Conservation (phyloP, 768 basidiomycete species). For the Mycena pura region DNA sequence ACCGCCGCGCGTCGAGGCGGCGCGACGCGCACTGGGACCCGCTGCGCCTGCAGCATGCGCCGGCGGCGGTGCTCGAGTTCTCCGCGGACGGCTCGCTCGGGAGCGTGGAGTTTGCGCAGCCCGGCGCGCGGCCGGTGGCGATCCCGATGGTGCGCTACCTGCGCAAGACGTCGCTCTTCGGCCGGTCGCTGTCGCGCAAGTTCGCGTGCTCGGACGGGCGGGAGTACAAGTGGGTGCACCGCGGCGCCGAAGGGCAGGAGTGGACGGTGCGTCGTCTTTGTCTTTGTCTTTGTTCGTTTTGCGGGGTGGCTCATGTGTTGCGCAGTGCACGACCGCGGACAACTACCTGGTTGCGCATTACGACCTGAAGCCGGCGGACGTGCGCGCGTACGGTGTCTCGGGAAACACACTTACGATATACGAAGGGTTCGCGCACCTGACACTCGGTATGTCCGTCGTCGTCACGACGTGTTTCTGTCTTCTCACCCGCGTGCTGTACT, state of each 20-base stretch:
- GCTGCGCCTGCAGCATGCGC: constrained; percentile 58
- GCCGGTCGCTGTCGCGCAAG: constrained; percentile 73
- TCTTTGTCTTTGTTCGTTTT: constrained; percentile 2
- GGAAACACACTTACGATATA: constrained; percentile 69
- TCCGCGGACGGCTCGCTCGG: constrained; percentile 63
- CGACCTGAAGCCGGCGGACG: constrained; percentile 60
- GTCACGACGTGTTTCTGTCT: constrained; percentile 26
- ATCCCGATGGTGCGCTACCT: constrained; percentile 72
- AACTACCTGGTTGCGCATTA: constrained; percentile 70
- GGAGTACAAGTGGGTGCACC: constrained; percentile 74
- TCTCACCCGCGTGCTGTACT: constrained; percentile 40
- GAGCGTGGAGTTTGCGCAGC: constrained; percentile 58
- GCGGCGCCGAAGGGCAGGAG: constrained; percentile 63
- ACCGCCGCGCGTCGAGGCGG: constrained; percentile 65
- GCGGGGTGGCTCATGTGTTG: not conserved
- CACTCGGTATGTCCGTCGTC: constrained; percentile 58
- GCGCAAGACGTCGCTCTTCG: constrained; percentile 67
- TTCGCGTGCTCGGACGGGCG: constrained; percentile 72
- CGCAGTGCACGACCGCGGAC: constrained; percentile 61
- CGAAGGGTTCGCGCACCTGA: constrained; percentile 58
- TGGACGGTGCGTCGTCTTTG: constrained; percentile 67
- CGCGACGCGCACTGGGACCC: constrained; percentile 62
- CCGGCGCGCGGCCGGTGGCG: constrained; percentile 43
- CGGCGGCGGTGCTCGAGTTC: constrained; percentile 67
- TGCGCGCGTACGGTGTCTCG: constrained; percentile 63